Evolutionary conservation across 2,329 filamentous ascomycete genomes (phyloP).

Genomic region (Acarospora socialis): DNA sequence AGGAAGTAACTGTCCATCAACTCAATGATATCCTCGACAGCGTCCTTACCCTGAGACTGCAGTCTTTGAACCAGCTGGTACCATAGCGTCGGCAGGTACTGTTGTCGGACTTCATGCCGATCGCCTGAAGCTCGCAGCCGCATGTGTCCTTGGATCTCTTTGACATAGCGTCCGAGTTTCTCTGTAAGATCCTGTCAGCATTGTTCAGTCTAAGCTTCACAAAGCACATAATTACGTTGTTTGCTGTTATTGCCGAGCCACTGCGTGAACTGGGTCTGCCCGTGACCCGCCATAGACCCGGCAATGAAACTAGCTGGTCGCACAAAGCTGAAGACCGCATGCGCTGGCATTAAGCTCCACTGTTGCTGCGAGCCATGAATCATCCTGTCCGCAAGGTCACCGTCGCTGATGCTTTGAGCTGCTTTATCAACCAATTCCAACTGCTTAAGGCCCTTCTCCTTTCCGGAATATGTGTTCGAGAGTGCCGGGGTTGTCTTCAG

Average conservation of each 20-base stretch:
- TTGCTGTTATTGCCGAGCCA: slow-evolving; percentile 97
- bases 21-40: slow-evolving; percentile 69
- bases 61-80: slow-evolving; percentile 61
- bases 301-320: slow-evolving; percentile 75
- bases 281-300: slow-evolving; percentile 56
- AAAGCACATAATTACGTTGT: slow-evolving; percentile 39
- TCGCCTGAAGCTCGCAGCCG: slow-evolving; percentile 80
- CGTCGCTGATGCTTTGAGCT: slow-evolving; percentile 91
- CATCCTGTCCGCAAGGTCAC: slow-evolving; percentile 91
- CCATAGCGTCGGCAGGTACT: slow-evolving; percentile 86
- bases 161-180: slow-evolving; percentile 63
- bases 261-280: slow-evolving; percentile 60
- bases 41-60: slow-evolving; percentile 65
- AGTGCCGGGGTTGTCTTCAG: slow-evolving; percentile 64
- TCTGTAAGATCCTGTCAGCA: slow-evolving; percentile 21
- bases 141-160: slow-evolving; percentile 97
- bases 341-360: slow-evolving; percentile 94
- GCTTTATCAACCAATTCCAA: slow-evolving; percentile 77
- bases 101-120: slow-evolving; percentile 82
- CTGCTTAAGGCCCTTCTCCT: slow-evolving; percentile 63
- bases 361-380: slow-evolving; percentile 97
- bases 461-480: slow-evolving; percentile 46
- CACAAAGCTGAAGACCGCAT: slow-evolving; percentile 91
- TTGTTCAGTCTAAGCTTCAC: not conserved
- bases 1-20: slow-evolving; percentile 96